phyloP scores from a whole-genome alignment of 1,139 yeast species.

The Scheffersomyces cryptocercus region DNA sequence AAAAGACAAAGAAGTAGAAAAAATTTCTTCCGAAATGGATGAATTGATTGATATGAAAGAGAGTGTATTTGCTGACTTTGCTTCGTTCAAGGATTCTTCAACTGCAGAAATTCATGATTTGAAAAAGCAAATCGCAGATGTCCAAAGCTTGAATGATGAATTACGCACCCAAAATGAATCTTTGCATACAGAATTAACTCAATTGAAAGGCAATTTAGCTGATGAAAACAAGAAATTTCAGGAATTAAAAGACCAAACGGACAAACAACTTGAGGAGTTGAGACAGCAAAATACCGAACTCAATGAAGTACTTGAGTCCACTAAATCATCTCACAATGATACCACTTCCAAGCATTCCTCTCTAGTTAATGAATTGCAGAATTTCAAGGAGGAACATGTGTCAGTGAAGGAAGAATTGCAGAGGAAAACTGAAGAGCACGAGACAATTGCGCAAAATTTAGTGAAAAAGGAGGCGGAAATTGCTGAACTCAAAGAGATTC shows the following conservation, averaged over 20 bases:
- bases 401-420: background rate
- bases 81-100: background rate
- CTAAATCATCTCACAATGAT: background rate
- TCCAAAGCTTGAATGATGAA: conserved; percentile 14
- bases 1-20: conserved; percentile 14
- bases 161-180: background rate
- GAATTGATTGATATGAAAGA: background rate
- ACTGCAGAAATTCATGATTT: conserved; percentile 10
- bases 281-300: background rate
- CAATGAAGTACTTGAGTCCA: background rate
- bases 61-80: background rate
- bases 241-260: background rate
- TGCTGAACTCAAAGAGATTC: background rate
- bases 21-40: conserved; percentile 1
- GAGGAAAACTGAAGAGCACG: conserved; percentile 1
- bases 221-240: conserved; percentile 1
- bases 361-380: background rate
- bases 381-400: background rate
- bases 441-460: background rate
- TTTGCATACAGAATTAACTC: background rate
- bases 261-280: background rate
- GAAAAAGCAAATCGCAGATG: conserved; percentile 13
- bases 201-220: conserved; percentile 4
- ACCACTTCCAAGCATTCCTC: background rate
- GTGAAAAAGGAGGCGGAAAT: background rate